Percentiles rank a stretch among this genome's conserved stretches.
phyloP scores from a whole-genome alignment of 2,329 filamentous ascomycete species.

The Fusarium dlaminii region DNA sequence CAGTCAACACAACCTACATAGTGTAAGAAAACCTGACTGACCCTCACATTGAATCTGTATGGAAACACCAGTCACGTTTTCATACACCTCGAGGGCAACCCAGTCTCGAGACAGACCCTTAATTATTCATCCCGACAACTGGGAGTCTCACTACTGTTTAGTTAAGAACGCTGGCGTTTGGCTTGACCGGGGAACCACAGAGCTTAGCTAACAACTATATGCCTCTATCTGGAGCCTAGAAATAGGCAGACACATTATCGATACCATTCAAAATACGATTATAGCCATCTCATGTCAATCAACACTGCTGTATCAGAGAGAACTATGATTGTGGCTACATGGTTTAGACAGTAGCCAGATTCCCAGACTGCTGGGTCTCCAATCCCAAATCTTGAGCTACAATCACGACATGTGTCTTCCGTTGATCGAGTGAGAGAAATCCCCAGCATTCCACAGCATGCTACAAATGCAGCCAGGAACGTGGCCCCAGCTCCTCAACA shows the following conservation, averaged over 20 bases:
- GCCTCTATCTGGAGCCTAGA: not conserved
- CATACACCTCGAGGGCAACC: not conserved
- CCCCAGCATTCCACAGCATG: conserved; percentile 35
- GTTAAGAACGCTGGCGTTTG: not conserved
- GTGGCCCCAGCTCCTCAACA: conserved; percentile 12
- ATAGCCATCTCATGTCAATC: not conserved
- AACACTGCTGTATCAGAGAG: not conserved
- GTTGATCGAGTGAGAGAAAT: conserved; percentile 31
- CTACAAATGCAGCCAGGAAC: conserved; percentile 31
- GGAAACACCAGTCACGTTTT: not conserved
- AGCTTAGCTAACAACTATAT: not conserved
- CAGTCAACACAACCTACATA: not conserved
- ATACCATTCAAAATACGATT: not conserved
- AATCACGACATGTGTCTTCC: conserved; percentile 19
- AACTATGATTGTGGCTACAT: not conserved
- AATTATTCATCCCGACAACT: conserved; percentile 20
- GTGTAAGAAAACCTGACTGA: not conserved
- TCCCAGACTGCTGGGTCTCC: conserved; percentile 32
- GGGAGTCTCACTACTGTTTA: conserved; percentile 15
- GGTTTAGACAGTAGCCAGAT: not conserved
- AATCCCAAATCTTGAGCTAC: conserved; percentile 18
- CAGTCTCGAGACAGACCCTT: conserved; percentile 15
- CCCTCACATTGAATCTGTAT: not conserved
- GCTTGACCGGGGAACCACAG: conserved; percentile 11
- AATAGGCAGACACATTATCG: not conserved